Base-by-base conservation (phyloP, 148 eudicot genomes). In the Rhododendron simsii region DNA sequence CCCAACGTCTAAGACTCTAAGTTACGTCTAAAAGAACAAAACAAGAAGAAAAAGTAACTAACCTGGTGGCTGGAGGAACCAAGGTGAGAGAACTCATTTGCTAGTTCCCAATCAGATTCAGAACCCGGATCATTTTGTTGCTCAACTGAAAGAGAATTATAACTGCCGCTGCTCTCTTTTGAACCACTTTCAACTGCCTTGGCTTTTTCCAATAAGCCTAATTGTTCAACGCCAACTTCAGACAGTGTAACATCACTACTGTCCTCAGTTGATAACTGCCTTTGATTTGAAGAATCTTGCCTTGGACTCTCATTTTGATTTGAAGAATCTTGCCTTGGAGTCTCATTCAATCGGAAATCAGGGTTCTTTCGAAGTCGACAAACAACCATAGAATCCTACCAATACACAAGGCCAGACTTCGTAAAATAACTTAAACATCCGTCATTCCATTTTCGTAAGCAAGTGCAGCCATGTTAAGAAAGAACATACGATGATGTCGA, bases 331-430 rank as follows among this genome's bases (percentile, higher is more conserved):
- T 85, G 89, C 39, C 88, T 83, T 39, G 88, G n/a, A 87, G 76
- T 88, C 7, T 90, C 91, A 69, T 81, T 85, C 37, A 82, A 30
- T 33, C 76, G 89, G 83, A 89, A 86, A 11, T 93, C 97, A 0
- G 73, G 57, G 86, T 95, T 96, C 88, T 80, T 93, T 61, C 94
- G 87, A 81, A 96, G 87, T 45, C 98, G 97, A 71, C 98, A 96
- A 61, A 94, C 93, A 33, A 95, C 97, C 89, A 96, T 81, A n/a
- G 91, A 87, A 90, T 96, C 98, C 99, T 96, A 53, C 81, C 86
- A 5, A 84, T 28, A 85, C 35, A 84, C 33, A 26, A 50, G 48
- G 11, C 65, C n/a, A 30, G 44, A 28, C 21, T 53, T 35, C 5
- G 7, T 26, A 41, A 50, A 50, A 80, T 50, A 30, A 80, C 33